phyloP scores from a whole-genome alignment of 106 monocot genomes.

The Amphibolis antarctica region DNA sequence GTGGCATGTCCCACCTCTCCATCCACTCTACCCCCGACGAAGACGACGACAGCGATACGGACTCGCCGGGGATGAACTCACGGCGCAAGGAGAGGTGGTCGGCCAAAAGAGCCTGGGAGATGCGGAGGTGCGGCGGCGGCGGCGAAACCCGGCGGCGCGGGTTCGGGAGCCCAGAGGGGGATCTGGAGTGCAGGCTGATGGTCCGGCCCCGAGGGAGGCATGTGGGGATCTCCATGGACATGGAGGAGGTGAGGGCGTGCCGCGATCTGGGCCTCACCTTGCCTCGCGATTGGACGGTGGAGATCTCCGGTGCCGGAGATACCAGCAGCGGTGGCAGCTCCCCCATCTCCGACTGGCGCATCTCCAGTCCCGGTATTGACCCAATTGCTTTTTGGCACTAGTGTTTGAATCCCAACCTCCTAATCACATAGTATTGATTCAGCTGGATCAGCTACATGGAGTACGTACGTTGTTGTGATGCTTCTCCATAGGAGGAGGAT shows the following conservation, averaged over 20 bases:
- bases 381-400: too few species aligned
- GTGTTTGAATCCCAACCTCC: too few species aligned
- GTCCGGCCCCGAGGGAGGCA: constrained; percentile 14
- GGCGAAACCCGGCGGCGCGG: neutral
- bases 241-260: constrained; percentile 33
- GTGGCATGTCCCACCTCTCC: neutral
- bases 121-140: neutral
- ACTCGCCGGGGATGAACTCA: neutral
- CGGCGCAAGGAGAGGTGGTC: neutral
- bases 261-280: constrained; percentile 28
- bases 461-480: too few species aligned
- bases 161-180: neutral
- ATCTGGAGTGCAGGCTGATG: neutral
- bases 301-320: constrained; percentile 12
- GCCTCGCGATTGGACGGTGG: constrained; percentile 34
- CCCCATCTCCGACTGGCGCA: constrained; percentile 7
- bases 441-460: too few species aligned
- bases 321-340: constrained; percentile 7
- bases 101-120: constrained; percentile 3
- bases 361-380: constrained; percentile 21
- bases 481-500: too few species aligned
- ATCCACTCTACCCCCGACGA: neutral
- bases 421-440: too few species aligned
- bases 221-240: constrained; percentile 23
- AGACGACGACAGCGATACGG: neutral